Conservation (phyloP, 2,329 filamentous ascomycete genomes). For the Coniochaeta sp. region DNA sequence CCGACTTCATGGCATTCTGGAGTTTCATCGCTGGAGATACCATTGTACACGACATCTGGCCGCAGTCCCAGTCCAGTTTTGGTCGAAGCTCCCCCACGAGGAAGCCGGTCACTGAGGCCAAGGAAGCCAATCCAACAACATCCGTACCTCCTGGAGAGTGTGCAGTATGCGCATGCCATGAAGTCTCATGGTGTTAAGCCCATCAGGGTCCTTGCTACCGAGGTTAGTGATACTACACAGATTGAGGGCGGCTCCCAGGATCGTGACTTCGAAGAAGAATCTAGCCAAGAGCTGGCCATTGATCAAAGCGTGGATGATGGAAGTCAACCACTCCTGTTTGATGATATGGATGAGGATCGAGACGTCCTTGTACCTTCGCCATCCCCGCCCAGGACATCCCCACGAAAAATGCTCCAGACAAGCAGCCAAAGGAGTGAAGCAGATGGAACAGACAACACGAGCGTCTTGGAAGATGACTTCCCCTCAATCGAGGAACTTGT, state of each 20-base stretch:
- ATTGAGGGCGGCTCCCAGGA: constrained; percentile 32
- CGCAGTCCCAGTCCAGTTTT: not conserved
- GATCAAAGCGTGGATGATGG: constrained; percentile 8
- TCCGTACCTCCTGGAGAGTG: constrained; percentile 50
- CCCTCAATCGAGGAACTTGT: constrained; percentile 16
- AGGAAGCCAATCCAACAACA: constrained; percentile 56
- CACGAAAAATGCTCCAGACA: constrained; percentile 8
- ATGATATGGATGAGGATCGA: constrained; percentile 8
- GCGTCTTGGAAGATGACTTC: constrained; percentile 21
- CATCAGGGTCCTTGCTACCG: constrained; percentile 30
- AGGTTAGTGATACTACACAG: constrained; percentile 15
- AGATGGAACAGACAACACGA: constrained; percentile 22
- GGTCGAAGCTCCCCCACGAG: constrained; percentile 19
- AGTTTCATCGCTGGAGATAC: not conserved
- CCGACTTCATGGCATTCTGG: not conserved
- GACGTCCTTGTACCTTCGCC: constrained; percentile 20
- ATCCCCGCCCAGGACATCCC: constrained; percentile 19
- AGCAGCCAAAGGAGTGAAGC: constrained; percentile 21
- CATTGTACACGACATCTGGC: not conserved
- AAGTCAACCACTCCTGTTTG: constrained; percentile 12
- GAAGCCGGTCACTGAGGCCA: constrained; percentile 45
- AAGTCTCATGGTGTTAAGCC: constrained; percentile 49
- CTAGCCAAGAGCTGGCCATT: constrained; percentile 35
- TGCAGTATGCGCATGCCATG: constrained; percentile 43
- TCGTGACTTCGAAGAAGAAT: constrained; percentile 39